Evolutionary conservation across 192 early-diverging fungal genomes (phyloP), one percentile per base, ranked within the genome.

Genomic region (Backusella liffmaniae): DNA sequence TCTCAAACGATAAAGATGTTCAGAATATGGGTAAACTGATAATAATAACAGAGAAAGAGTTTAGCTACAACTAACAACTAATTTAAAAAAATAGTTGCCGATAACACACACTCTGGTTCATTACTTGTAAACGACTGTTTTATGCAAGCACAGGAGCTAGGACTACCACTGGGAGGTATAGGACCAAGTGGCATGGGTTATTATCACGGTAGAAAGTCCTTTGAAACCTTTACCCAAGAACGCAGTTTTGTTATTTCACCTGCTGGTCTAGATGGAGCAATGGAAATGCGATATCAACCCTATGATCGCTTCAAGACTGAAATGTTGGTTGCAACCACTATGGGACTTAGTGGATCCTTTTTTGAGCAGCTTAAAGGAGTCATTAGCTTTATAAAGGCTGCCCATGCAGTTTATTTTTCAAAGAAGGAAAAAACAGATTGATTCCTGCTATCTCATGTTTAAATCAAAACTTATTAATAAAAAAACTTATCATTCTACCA

Each of bases 161-260:
- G 72, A 13, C 70, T 92, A 12, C 94, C 94, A 37, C 95, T 95
- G 76, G 94, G 93, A 51, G 96, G 95, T 53, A 86, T 93, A 6
- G 94, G 94, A 0, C 77, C 88, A 1, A 92, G 91, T 32, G 96
- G 96, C 4, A 85, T 91, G 72, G 96, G 96, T 67, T 77, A 79
- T 16, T 96, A 95, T 79, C 92, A 93, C 32, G 94, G 94, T 66
- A 82, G 83, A 26, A 74, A 83, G 70, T 91, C 92, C 15, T 93
- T 96, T 78, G 81, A 90, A 30, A 84, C 88, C 1, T 95, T 94
- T 82, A 89, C 92, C 26, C 92, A 95, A 76, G 81, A 86, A 16
- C 86, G 72, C 7, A 13, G 53, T 4, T 36, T 34, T 29, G 35
- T 73, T n/a, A 36, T 73, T 23, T n/a, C 26, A 62, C 35, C 56